phyloP scores from a whole-genome alignment of 768 basidiomycete species.

The Mycena olivaceomarginata region DNA sequence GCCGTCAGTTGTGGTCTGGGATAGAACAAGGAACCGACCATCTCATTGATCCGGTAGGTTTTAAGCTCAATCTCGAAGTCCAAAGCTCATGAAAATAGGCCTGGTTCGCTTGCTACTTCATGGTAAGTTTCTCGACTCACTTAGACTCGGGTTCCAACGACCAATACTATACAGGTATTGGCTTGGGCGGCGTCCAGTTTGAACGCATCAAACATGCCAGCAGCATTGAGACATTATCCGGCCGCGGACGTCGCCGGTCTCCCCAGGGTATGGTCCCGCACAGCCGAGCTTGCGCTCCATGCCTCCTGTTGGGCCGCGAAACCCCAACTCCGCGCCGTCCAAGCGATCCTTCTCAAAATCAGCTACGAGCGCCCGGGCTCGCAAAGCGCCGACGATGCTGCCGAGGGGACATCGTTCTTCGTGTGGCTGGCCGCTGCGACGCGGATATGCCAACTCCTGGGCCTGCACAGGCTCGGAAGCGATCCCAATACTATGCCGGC shows the following conservation, averaged over 20 bases:
- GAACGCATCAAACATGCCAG: slow-evolving; percentile 14
- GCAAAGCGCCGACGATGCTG: slow-evolving; percentile 21
- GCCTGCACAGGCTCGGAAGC: slow-evolving; percentile 26
- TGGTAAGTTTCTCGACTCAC: slow-evolving; percentile 3
- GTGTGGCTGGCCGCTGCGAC: slow-evolving; percentile 26
- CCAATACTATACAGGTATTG: not conserved
- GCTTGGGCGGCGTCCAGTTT: slow-evolving; percentile 19
- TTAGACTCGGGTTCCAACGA: not conserved
- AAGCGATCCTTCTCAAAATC: slow-evolving; percentile 31
- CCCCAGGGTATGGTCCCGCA: slow-evolving; percentile 19
- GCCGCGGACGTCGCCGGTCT: slow-evolving; percentile 19
- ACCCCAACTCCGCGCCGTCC: slow-evolving; percentile 29
- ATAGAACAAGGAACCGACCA: slow-evolving; percentile 22
- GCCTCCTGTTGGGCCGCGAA: slow-evolving; percentile 28
- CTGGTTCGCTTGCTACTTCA: slow-evolving; percentile 33
- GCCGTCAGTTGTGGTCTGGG: slow-evolving; percentile 15
- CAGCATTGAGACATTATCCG: slow-evolving; percentile 18
- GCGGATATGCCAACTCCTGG: slow-evolving; percentile 25
- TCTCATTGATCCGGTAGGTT: slow-evolving; percentile 27
- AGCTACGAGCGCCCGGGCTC: slow-evolving; percentile 30
- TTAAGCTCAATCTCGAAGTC: not conserved
- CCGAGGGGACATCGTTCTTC: slow-evolving; percentile 27
- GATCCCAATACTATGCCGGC: slow-evolving; percentile 29
- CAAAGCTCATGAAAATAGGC: slow-evolving; percentile 14
- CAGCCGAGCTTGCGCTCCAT: slow-evolving; percentile 21